Conservation (phyloP, 768 basidiomycete species). For the Leccinum variicolor region DNA sequence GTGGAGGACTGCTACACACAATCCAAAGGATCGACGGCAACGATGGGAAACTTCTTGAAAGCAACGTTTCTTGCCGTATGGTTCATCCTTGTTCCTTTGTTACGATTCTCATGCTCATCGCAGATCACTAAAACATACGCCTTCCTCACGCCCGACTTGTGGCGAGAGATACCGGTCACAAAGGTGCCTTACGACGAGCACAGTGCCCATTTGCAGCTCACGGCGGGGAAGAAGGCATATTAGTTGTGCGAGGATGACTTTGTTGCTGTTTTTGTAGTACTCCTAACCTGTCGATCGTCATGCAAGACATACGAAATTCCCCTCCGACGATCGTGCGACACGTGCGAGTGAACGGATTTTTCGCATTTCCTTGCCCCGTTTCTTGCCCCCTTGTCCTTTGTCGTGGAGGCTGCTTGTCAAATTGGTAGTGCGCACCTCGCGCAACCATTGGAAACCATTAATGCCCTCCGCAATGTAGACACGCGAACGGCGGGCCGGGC, state of each 20-base stretch:
- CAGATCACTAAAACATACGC: constrained; percentile 97
- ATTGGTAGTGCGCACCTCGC: not conserved
- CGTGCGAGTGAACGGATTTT: not conserved
- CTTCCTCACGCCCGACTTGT: constrained; percentile 97
- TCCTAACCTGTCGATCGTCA: not conserved
- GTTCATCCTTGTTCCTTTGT: constrained; percentile 11
- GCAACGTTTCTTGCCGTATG: constrained; percentile 90
- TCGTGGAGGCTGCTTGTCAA: not conserved
- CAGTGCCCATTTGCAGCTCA: constrained; percentile 86
- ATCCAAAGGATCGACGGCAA: constrained; percentile 96
- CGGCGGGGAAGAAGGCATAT: constrained; percentile 70
- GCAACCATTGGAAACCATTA: not conserved
- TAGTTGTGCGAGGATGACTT: constrained; percentile 32
- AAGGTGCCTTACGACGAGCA: constrained; percentile 94
- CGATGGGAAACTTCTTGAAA: constrained; percentile 99
- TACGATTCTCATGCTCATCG: not conserved
- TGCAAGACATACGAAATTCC: not conserved
- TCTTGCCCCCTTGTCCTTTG: not conserved
- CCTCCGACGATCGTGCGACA: not conserved
- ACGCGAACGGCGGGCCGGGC: constrained; percentile 5
- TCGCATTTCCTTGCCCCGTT: not conserved
- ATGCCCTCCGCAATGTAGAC: not conserved
- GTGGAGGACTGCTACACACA: constrained; percentile 98
- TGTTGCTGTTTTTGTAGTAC: not conserved
- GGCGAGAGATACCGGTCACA: constrained; percentile 90